Conservation (phyloP, 73 alveolate genomes). For the Blepharisma japonicum region DNA sequence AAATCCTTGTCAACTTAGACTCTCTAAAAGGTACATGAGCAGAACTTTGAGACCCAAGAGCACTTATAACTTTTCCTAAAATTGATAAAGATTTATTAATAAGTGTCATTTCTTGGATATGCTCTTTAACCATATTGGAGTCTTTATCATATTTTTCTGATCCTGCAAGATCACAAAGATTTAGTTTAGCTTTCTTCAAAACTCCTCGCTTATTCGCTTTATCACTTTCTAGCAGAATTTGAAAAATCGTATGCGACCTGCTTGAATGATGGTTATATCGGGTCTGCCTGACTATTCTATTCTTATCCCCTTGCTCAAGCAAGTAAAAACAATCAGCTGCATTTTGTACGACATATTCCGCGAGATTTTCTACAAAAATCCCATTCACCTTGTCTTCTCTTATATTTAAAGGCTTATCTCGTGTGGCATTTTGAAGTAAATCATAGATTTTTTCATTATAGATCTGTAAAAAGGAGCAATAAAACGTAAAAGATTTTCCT, state of each 20-base stretch:
- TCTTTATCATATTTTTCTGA: constrained; percentile 84
- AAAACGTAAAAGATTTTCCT: constrained; percentile 63
- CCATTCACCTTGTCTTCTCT: constrained; percentile 75
- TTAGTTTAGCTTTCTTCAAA: constrained; percentile 71
- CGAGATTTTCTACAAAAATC: constrained; percentile 79
- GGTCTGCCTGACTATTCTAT: constrained; percentile 89
- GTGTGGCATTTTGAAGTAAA: constrained; percentile 53
- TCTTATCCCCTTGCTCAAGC: constrained; percentile 78
- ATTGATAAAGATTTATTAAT: constrained; percentile 80
- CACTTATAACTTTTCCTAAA: constrained; percentile 86
- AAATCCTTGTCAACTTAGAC: constrained; percentile 82
- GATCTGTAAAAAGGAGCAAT: constrained; percentile 67
- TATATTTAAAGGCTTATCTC: constrained; percentile 54
- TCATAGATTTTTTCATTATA: constrained; percentile 84
- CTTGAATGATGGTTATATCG: constrained; percentile 86
- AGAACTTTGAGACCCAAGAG: constrained; percentile 43
- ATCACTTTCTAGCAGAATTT: constrained; percentile 74
- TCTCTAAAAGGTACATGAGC: constrained; percentile 84
- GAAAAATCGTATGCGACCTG: constrained; percentile 92
- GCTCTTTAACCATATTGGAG: constrained; percentile 63
- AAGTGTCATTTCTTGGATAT: constrained; percentile 72
- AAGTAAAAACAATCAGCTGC: constrained; percentile 71
- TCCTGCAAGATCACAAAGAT: constrained; percentile 97
- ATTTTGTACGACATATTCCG: constrained; percentile 58
- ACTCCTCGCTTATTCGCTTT: constrained; percentile 75